Base-by-base conservation (phyloP, 2,329 filamentous ascomycete genomes). In the Myriangium duriaei region DNA sequence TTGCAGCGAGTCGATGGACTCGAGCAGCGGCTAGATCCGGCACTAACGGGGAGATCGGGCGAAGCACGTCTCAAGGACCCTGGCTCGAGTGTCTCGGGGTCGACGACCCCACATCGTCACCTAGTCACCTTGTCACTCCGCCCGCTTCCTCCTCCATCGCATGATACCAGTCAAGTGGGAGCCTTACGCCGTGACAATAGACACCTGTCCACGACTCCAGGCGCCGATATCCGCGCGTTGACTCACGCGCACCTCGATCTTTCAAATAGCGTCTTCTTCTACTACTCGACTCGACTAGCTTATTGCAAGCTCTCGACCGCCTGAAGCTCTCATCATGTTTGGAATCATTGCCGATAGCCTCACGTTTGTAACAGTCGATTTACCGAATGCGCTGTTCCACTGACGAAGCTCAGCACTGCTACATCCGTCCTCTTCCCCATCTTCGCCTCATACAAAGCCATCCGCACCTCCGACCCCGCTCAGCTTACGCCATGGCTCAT, bases 401-500 rank as follows among this genome's bases (percentile, higher is more conserved):
- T 35, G 28, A 33, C 26, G 30, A n/a, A 21, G 49, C 37, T 19
- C 56, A 93, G 86, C 56, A 88, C 84, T 46, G 62, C 88, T 57
- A 78, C 82, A 42, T 92, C 87, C 40, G 86, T 93, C 56, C 76
- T 95, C 56, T 92, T 96, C 58, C 91, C 91, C 36, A 76, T 95
- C 46, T 96, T 94, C 64, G 87, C 88, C 49, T 94, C 88, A 47
- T 96, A 95, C 72, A 96, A 96, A 69, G 88, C 91, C 34, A 80
- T 98, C 55, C 88, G 91, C 64, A 87, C 85, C 11, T 81, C 81
- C 37, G 84, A 95, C 59, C 86, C 87, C 2, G 79, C 84, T 26
- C 78, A 92, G 56, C 72, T 95, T 43, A 84, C 84, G 46, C 88
- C 88, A 78, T 98, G 91, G 91, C 74, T 96, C 48, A 96, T 96